Evolutionary conservation across 805 yeast species (phyloP).

Genomic region (Wickerhamiella sorbophila): DNA sequence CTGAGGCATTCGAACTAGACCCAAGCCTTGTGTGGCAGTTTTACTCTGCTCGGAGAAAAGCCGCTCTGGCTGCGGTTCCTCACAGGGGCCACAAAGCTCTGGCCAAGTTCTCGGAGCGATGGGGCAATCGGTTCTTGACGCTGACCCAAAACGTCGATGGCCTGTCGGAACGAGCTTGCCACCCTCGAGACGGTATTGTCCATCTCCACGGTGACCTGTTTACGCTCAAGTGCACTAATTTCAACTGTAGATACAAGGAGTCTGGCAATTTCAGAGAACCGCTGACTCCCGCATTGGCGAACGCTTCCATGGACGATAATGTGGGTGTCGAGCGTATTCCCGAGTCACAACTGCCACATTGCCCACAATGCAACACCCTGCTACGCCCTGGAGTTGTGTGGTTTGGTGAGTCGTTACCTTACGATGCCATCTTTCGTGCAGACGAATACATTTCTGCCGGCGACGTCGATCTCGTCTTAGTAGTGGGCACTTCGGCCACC

Average conservation of each 20-base stretch:
- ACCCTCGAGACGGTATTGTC: slow-evolving; percentile 35
- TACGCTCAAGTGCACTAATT: slow-evolving; percentile 58
- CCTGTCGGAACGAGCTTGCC: slow-evolving; percentile 50
- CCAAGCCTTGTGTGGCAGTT: slow-evolving; percentile 89
- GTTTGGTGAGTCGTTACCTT: slow-evolving; percentile 83
- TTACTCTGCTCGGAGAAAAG: slow-evolving; percentile 52
- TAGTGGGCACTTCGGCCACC: slow-evolving; percentile 72
- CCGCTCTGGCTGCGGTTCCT: slow-evolving; percentile 54
- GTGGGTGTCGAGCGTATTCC: slow-evolving; percentile 24
- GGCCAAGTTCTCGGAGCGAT: slow-evolving; percentile 38
- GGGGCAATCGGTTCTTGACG: slow-evolving; percentile 36
- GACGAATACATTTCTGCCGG: slow-evolving; percentile 51
- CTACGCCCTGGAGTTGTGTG: slow-evolving; percentile 85
- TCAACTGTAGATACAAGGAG: slow-evolving; percentile 44
- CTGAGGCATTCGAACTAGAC: slow-evolving; percentile 72
- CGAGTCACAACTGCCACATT: slow-evolving; percentile 46
- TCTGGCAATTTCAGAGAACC: slow-evolving; percentile 46
- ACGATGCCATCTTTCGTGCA: slow-evolving; percentile 45
- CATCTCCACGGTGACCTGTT: slow-evolving; percentile 75
- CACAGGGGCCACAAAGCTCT: slow-evolving; percentile 61
- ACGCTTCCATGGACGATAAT: slow-evolving; percentile 11
- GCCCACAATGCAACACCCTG: slow-evolving; percentile 57
- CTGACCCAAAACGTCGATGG: slow-evolving; percentile 82
- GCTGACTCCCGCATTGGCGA: slow-evolving; percentile 38
- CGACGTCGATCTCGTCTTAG: slow-evolving; percentile 57